Conservation (phyloP, 345 rosid species). For the Trapa incisa region DNA sequence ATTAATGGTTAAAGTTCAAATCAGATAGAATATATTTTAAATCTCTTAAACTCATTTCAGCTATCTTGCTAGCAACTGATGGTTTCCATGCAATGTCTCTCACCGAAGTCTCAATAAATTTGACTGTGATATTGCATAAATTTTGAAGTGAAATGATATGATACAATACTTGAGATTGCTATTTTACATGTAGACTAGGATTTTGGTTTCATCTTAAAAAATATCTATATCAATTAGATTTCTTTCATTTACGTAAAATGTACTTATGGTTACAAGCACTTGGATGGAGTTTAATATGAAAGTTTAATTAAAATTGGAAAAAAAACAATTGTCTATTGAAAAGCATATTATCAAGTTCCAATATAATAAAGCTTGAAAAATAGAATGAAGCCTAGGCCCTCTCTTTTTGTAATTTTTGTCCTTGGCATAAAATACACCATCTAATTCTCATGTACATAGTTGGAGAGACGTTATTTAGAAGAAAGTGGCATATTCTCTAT, state of each 20-base stretch:
- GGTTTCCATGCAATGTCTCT: conserved; percentile 1
- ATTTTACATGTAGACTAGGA: background rate
- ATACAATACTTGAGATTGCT: background rate
- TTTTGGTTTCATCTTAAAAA: background rate
- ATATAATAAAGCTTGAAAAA: background rate
- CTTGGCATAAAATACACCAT: background rate
- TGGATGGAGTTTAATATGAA: background rate
- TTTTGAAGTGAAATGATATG: background rate
- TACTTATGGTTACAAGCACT: background rate
- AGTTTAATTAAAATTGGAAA: background rate
- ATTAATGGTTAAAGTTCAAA: background rate
- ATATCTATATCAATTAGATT: background rate
- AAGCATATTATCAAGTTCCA: background rate
- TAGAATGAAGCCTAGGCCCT: background rate
- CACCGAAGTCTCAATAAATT: background rate
- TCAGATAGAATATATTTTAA: background rate
- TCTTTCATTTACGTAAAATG: background rate
- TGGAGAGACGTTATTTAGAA: background rate
- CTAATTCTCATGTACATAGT: background rate
- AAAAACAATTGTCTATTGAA: background rate
- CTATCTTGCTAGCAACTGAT: background rate
- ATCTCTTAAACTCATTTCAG: background rate
- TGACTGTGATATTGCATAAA: background rate
- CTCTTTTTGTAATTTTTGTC: background rate
- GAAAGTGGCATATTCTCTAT: background rate